Conservation (phyloP, 2,329 filamentous ascomycete genomes). For the Phoma sp. region DNA sequence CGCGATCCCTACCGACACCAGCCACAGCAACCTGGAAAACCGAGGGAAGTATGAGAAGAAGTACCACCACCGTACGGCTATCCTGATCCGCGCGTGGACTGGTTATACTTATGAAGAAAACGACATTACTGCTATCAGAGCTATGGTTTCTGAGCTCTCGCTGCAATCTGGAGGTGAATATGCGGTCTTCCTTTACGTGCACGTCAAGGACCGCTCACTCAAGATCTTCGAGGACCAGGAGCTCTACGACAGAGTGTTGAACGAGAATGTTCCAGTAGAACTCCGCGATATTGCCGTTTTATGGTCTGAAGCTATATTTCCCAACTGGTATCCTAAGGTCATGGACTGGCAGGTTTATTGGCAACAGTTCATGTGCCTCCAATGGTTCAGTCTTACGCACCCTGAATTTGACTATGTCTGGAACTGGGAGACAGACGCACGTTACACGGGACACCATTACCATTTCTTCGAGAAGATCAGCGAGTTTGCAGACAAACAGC, state of each 20-base stretch:
- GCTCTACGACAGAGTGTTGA: slow-evolving; percentile 66
- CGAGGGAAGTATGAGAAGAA: slow-evolving; percentile 31
- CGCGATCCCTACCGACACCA: slow-evolving; percentile 36
- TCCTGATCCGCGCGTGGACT: slow-evolving; percentile 56
- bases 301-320: slow-evolving; percentile 68
- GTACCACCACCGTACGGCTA: slow-evolving; percentile 53
- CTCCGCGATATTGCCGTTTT: slow-evolving; percentile 74
- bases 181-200: slow-evolving; percentile 56
- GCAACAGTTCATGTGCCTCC: slow-evolving; percentile 73
- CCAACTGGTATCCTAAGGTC: slow-evolving; percentile 58
- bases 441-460: slow-evolving; percentile 82
- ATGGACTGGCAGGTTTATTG: slow-evolving; percentile 58
- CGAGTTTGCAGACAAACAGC: slow-evolving; percentile 60
- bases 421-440: slow-evolving; percentile 87
- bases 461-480: slow-evolving; percentile 73
- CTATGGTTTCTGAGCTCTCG: slow-evolving; percentile 55
- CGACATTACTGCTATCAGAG: slow-evolving; percentile 54
- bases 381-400: slow-evolving; percentile 76
- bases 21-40: slow-evolving; percentile 37
- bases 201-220: slow-evolving; percentile 60
- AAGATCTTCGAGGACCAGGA: slow-evolving; percentile 66
- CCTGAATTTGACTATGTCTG: slow-evolving; percentile 80
- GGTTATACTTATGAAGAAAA: slow-evolving; percentile 56
- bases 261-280: slow-evolving; percentile 70
- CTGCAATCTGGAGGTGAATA: slow-evolving; percentile 57